A percentile compares a stretch with the other conserved stretches of the same genome.
Conservation (phyloP, 345 rosid genomes). For the Mangifera indica region DNA sequence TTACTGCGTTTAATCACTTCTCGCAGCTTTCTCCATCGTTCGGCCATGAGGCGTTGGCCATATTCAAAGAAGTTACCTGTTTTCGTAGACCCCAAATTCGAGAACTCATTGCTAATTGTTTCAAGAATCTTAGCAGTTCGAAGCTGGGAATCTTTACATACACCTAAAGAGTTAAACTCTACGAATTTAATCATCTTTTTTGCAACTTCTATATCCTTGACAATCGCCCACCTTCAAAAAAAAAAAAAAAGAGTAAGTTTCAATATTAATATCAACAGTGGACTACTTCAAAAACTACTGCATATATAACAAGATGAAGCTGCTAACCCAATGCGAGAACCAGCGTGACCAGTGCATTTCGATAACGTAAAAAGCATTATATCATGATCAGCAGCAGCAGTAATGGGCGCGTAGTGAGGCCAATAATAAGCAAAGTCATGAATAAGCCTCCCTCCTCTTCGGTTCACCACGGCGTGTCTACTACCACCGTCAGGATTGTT, state of each 20-base stretch:
- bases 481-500: conserved; percentile 81
- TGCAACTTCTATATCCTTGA: conserved; percentile 65
- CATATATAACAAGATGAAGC: neutral
- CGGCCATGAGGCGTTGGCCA: conserved; percentile 45
- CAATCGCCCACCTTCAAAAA: conserved; percentile 71
- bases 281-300: neutral
- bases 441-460: conserved; percentile 51
- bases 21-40: conserved; percentile 65
- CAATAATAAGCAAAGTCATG: conserved; percentile 89
- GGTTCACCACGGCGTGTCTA: conserved; percentile 67
- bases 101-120: conserved; percentile 40
- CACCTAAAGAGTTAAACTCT: conserved; percentile 63
- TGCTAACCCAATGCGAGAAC: conserved; percentile 83
- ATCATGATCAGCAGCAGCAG: conserved; percentile 57
- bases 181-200: conserved; percentile 64
- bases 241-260: neutral
- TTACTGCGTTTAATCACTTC: conserved; percentile 43
- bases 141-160: conserved; percentile 79
- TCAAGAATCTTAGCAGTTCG: conserved; percentile 73
- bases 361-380: conserved; percentile 90
- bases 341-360: conserved; percentile 91
- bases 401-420: conserved; percentile 85
- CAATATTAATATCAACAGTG: neutral
- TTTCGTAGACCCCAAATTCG: conserved; percentile 8
- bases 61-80: conserved; percentile 57